Conservation (phyloP, 129 eudicot species). For the Silybum marianum region DNA sequence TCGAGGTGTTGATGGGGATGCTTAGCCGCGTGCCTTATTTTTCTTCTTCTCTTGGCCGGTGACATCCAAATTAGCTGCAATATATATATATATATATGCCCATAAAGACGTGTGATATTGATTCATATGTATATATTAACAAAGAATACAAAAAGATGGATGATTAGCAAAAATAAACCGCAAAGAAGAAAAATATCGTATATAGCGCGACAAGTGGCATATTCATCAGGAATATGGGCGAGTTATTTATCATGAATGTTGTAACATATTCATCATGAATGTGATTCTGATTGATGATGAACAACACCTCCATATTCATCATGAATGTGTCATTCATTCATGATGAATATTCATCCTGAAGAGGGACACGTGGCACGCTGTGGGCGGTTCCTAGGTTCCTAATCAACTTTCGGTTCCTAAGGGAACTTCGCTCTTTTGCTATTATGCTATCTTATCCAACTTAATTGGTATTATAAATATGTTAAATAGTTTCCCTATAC, state of each 20-base stretch:
- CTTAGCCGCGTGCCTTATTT: conserved; percentile 41
- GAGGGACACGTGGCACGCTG: no score
- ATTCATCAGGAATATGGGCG: no score
- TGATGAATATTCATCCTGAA: no score
- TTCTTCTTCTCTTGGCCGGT: conserved; percentile 52
- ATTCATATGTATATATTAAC: neutral
- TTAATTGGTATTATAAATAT: neutral
- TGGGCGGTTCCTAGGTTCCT: no score
- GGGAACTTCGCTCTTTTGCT: no score
- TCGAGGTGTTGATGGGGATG: conserved; percentile 42
- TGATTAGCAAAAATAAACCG: neutral
- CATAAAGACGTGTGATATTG: neutral
- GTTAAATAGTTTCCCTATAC: neutral
- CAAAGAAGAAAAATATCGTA: neutral
- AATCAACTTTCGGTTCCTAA: no score
- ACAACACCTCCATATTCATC: no score
- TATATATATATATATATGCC: conserved; percentile 11
- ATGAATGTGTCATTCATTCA: no score
- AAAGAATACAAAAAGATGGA: neutral
- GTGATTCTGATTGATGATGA: no score
- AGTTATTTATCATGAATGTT: no score
- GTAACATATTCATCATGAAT: no score
- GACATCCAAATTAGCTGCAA: conserved; percentile 68
- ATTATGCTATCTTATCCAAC: neutral
- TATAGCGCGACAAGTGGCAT: no score